These are phyloP conservation scores for Moricandia arvensis DNA, from an alignment of 345 rosid species.

Conservation along the genomic window DNA sequence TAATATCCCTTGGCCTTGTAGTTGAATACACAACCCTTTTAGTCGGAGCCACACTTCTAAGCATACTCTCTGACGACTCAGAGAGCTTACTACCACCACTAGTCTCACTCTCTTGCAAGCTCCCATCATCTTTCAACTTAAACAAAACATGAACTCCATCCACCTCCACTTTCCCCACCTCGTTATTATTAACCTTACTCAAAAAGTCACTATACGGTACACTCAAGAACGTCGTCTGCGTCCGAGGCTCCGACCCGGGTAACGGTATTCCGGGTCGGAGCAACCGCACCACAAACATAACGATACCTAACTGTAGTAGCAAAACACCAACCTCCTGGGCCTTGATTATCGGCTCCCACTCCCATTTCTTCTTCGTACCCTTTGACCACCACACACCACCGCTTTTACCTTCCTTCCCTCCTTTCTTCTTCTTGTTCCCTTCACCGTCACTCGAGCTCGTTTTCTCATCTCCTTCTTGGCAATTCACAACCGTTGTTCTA, in stretches of 20 bases:
- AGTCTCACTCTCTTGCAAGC: constrained; percentile 44
- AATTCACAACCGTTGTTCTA: constrained; percentile 44
- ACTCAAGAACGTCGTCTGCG: constrained; percentile 53
- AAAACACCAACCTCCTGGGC: constrained; percentile 78
- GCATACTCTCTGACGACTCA: constrained; percentile 56
- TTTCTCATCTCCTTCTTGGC: constrained; percentile 72
- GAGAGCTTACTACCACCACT: constrained; percentile 36
- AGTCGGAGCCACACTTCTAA: constrained; percentile 59
- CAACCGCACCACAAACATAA: constrained; percentile 77
- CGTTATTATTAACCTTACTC: constrained; percentile 60
- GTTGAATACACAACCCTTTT: constrained; percentile 75
- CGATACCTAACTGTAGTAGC: constrained; percentile 71
- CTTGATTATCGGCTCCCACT: constrained; percentile 78
- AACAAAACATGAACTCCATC: constrained; percentile 85
- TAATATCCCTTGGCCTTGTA: constrained; percentile 73
- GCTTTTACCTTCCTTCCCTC: constrained; percentile 51
- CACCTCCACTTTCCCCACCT: constrained; percentile 83
- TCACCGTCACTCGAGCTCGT: constrained; percentile 49
- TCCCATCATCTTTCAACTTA: constrained; percentile 61
- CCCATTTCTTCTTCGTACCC: constrained; percentile 54
- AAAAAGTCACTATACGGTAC: constrained; percentile 92
- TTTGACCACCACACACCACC: constrained; percentile 68
- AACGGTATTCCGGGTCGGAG: constrained; percentile 77
- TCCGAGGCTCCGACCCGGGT: constrained; percentile 81
- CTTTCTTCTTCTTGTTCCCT: constrained; percentile 43